A percentile compares a stretch with the other conserved stretches of the same genome.
Evolutionary conservation across 2,329 filamentous ascomycete species (phyloP).

Genomic region (Alternaria ethzedia): DNA sequence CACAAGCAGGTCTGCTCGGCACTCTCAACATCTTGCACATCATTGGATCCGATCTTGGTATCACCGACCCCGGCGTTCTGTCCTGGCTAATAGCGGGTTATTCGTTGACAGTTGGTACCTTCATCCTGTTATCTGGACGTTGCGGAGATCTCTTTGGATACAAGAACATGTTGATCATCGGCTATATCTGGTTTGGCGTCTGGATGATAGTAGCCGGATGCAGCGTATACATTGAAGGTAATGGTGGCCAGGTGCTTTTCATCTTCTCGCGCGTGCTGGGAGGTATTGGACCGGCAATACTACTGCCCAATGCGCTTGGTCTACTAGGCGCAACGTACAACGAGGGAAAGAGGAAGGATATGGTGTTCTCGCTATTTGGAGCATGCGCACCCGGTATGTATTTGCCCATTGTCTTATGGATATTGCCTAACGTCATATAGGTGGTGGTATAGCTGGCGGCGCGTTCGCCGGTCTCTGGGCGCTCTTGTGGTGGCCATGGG

Average conservation of each 20-base stretch:
- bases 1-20: constrained; percentile 50
- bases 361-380: constrained; percentile 63
- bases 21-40: constrained; percentile 50
- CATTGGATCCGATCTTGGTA: constrained; percentile 52
- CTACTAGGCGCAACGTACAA: constrained; percentile 65
- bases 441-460: constrained; percentile 52
- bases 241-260: constrained; percentile 44
- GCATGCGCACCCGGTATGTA: constrained; percentile 53
- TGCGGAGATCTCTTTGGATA: constrained; percentile 60
- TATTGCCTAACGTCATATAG: constrained; percentile 8
- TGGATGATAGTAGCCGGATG: constrained; percentile 57
- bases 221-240: constrained; percentile 45
- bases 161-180: constrained; percentile 57
- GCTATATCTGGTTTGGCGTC: constrained; percentile 58
- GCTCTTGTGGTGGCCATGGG: constrained; percentile 61
- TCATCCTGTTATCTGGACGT: constrained; percentile 58
- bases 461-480: constrained; percentile 51
- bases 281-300: constrained; percentile 67
- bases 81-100: constrained; percentile 59
- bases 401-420: not conserved
- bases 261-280: constrained; percentile 45
- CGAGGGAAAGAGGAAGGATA: constrained; percentile 64
- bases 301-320: constrained; percentile 69
- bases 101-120: constrained; percentile 57
- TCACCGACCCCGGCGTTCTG: constrained; percentile 50